Percentiles rank a stretch among this genome's conserved stretches.
phyloP scores from a whole-genome alignment of 441 rosid species.

The Isatis lusitanica region DNA sequence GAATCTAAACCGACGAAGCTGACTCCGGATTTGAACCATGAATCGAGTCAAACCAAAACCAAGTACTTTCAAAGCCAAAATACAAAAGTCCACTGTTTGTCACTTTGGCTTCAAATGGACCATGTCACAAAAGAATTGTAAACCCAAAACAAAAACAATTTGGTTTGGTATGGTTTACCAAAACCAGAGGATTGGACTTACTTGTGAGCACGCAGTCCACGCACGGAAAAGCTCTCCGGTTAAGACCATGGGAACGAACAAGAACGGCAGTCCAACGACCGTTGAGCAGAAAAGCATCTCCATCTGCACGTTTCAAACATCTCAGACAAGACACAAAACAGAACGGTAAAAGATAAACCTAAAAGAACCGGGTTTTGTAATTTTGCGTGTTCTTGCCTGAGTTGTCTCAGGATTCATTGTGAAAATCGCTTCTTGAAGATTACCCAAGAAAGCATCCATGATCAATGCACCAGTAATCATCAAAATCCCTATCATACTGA shows the following conservation, averaged over 20 bases:
- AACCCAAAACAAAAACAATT: background rate
- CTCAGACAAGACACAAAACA: background rate
- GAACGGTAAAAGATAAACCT: background rate
- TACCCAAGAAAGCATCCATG: constrained; percentile 92
- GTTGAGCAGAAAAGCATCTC: constrained; percentile 95
- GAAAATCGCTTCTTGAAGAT: constrained; percentile 86
- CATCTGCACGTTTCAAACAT: constrained; percentile 49
- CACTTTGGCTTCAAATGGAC: constrained; percentile 14
- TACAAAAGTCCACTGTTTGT: constrained; percentile 3
- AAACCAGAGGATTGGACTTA: constrained; percentile 28
- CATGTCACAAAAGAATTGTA: background rate
- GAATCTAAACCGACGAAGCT: background rate
- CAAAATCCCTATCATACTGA: constrained; percentile 70
- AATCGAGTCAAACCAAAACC: constrained; percentile 13
- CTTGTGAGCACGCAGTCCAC: constrained; percentile 90
- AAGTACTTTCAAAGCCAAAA: constrained; percentile 5
- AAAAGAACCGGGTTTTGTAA: background rate
- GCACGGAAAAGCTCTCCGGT: constrained; percentile 80
- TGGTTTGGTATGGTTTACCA: background rate
- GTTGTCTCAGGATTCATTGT: constrained; percentile 87
- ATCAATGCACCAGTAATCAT: constrained; percentile 78
- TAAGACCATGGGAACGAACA: constrained; percentile 83
- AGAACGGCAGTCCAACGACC: constrained; percentile 77
- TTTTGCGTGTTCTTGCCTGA: constrained; percentile 46
- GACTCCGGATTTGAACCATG: background rate